phyloP scores from a whole-genome alignment of 352 stramenopile species.

The Phytophthora sojae region DNA sequence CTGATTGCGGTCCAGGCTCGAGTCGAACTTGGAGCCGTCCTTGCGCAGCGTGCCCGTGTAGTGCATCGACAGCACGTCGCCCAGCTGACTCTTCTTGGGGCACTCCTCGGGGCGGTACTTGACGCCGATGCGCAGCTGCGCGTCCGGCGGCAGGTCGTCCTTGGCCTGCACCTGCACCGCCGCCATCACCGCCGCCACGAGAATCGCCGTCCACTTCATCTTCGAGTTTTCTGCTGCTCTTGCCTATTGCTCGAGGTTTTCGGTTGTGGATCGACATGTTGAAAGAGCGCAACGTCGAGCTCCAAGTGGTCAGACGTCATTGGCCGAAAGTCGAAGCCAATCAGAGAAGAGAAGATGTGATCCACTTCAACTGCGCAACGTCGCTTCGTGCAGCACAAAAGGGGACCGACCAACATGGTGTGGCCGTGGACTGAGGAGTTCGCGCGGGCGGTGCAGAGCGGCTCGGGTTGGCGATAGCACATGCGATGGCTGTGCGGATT shows the following conservation, averaged over 20 bases:
- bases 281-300: neutral
- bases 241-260: slow-evolving; percentile 15
- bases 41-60: slow-evolving; percentile 96
- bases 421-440: slow-evolving; percentile 57
- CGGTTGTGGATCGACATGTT: slow-evolving; percentile 13
- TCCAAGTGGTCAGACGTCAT: slow-evolving; percentile 49
- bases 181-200: slow-evolving; percentile 46
- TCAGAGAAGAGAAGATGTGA: slow-evolving; percentile 14
- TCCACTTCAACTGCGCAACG: slow-evolving; percentile 35
- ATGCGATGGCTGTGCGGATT: neutral
- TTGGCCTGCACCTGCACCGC: slow-evolving; percentile 64
- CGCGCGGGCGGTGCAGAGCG: slow-evolving; percentile 33
- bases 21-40: slow-evolving; percentile 98
- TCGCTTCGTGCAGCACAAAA: slow-evolving; percentile 13
- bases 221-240: neutral
- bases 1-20: slow-evolving; percentile 92
- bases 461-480: slow-evolving; percentile 19
- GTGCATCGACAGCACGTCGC: slow-evolving; percentile 94
- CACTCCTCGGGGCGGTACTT: slow-evolving; percentile 81
- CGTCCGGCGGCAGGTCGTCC: slow-evolving; percentile 73
- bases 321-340: slow-evolving; percentile 50
- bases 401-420: neutral
- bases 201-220: slow-evolving; percentile 71
- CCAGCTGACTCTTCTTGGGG: slow-evolving; percentile 73
- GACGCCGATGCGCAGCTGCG: slow-evolving; percentile 78